phyloP scores from a whole-genome alignment of 805 yeast genomes.

The Priceomyces carsonii region DNA sequence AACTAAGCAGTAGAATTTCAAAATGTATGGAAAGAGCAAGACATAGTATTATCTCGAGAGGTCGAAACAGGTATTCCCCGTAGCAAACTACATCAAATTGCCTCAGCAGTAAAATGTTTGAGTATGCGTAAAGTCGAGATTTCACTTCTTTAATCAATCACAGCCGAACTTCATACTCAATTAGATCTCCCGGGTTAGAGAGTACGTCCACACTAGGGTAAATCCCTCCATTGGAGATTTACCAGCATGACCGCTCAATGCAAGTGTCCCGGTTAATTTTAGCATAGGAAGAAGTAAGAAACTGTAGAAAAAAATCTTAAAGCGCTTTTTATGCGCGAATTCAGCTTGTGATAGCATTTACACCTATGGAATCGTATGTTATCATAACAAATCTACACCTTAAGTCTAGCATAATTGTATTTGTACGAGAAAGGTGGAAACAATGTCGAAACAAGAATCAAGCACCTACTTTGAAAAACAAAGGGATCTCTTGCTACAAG shows the following conservation, averaged over 20 bases:
- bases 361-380: not conserved
- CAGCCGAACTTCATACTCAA: slow-evolving; percentile 18
- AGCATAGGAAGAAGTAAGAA: slow-evolving; percentile 10
- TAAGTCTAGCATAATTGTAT: not conserved
- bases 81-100: slow-evolving; percentile 7
- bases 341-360: not conserved
- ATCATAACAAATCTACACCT: not conserved
- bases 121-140: slow-evolving; percentile 19
- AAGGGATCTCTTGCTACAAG: slow-evolving; percentile 57
- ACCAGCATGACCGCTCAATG: slow-evolving; percentile 25
- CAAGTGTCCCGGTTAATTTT: slow-evolving; percentile 20
- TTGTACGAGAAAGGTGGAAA: slow-evolving; percentile 1
- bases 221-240: too few species aligned
- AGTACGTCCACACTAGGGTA: slow-evolving; percentile 26
- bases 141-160: slow-evolving; percentile 12
- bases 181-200: slow-evolving; percentile 28
- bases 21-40: too few species aligned
- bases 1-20: not conserved
- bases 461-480: slow-evolving; percentile 54
- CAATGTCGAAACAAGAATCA: slow-evolving; percentile 4
- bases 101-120: slow-evolving; percentile 13
- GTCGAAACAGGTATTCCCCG: not conserved
- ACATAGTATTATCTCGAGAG: too few species aligned
- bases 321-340: not conserved
- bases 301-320: not conserved